Conservation (phyloP, 306 rosid species). For the Trifolium repens region DNA sequence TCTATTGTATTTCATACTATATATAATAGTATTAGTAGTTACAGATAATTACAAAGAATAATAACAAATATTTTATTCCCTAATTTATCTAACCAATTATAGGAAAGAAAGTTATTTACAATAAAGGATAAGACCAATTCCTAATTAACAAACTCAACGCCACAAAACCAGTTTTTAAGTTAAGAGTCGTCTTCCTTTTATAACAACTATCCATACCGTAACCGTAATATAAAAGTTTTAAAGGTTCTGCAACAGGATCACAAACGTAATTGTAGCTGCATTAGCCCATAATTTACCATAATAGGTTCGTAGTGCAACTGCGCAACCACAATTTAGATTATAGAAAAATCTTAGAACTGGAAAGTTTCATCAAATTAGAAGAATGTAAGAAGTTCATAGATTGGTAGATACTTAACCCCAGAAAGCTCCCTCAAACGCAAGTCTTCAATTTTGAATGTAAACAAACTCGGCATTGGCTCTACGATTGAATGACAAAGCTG, state of each 20-base stretch:
- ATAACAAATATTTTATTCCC: too few relatives aligned
- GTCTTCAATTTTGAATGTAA: slow-evolving; percentile 87
- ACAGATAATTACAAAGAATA: too few relatives aligned
- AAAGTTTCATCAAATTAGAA: slow-evolving; percentile 24
- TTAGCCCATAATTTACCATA: not conserved
- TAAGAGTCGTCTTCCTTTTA: not conserved
- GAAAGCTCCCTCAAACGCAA: slow-evolving; percentile 67
- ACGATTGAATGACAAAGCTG: slow-evolving; percentile 93
- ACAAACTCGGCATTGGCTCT: too few relatives aligned
- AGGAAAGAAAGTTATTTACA: too few relatives aligned
- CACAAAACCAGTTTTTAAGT: not conserved
- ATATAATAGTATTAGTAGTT: too few relatives aligned
- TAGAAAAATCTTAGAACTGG: slow-evolving; percentile 37
- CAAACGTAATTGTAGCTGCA: not conserved
- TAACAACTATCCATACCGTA: not conserved
- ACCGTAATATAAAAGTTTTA: not conserved
- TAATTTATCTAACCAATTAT: too few relatives aligned
- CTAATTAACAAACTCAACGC: not conserved
- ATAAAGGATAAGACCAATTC: too few relatives aligned
- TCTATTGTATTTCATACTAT: too few relatives aligned
- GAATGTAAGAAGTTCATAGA: slow-evolving; percentile 37
- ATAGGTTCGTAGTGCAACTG: not conserved
- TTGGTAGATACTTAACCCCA: slow-evolving; percentile 64
- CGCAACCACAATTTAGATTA: not conserved
- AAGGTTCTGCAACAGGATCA: not conserved